These are phyloP conservation scores for Eruca vesicaria DNA, from an alignment of 441 rosid genomes.

Conservation along the genomic window DNA sequence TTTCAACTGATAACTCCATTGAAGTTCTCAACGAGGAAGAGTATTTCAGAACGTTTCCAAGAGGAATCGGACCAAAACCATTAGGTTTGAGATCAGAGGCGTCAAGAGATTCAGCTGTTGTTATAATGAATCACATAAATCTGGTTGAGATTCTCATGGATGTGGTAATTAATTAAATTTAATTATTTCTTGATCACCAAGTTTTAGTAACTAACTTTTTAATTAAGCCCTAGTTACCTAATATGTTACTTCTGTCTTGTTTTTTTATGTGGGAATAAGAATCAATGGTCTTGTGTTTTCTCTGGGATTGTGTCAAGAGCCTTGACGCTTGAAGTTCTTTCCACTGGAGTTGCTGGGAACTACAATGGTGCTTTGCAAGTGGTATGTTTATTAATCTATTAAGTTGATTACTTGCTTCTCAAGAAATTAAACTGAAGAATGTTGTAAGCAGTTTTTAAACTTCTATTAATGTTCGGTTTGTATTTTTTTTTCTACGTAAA, in stretches of 20 bases:
- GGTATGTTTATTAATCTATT: slow-evolving; percentile 40
- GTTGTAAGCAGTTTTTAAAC: background rate
- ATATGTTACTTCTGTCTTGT: background rate
- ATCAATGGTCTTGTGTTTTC: slow-evolving; percentile 86
- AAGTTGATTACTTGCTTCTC: slow-evolving; percentile 21
- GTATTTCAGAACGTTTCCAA: slow-evolving; percentile 69
- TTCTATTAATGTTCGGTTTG: background rate
- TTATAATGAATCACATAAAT: slow-evolving; percentile 82
- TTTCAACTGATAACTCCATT: slow-evolving; percentile 39
- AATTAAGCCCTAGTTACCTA: background rate
- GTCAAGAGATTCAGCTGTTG: slow-evolving; percentile 78
- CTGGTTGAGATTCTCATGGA: slow-evolving; percentile 99
- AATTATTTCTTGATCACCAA: background rate
- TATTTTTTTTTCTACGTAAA: slow-evolving; percentile 12
- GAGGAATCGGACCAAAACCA: slow-evolving; percentile 75
- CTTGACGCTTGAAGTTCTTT: slow-evolving; percentile 78
- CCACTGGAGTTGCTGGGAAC: slow-evolving; percentile 97
- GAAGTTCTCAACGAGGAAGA: slow-evolving; percentile 76
- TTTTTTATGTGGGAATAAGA: slow-evolving; percentile 42
- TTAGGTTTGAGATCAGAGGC: slow-evolving; percentile 81
- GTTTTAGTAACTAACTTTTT: background rate
- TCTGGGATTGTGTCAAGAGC: slow-evolving; percentile 92
- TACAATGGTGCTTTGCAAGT: slow-evolving; percentile 98
- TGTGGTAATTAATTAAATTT: slow-evolving; percentile 45
- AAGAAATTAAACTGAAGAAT: background rate